Evolutionary conservation across 164 flowering plant species (phyloP).

Genomic region (Annona cherimola): DNA sequence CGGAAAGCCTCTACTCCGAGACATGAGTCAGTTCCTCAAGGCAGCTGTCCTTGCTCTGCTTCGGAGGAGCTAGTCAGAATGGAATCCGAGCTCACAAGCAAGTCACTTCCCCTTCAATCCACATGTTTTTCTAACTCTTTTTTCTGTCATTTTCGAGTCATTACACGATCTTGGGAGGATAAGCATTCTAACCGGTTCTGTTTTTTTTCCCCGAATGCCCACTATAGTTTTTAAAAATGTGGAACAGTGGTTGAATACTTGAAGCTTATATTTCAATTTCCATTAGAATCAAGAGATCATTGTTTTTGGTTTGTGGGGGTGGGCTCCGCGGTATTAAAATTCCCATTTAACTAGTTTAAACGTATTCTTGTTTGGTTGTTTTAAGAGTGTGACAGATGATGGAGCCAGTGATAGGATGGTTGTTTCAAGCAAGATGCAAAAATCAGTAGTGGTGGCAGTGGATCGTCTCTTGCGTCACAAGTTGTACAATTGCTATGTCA

Average conservation of each 20-base stretch:
- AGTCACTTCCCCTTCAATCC: neutral
- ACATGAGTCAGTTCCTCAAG: conserved; percentile 35
- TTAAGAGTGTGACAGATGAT: neutral
- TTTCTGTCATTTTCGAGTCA: conserved; percentile 4
- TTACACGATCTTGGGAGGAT: neutral
- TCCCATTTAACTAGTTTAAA: too few species aligned
- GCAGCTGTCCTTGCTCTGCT: conserved; percentile 21
- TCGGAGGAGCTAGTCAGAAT: conserved; percentile 60
- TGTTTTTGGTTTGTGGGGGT: too few species aligned
- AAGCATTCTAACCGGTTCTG: neutral
- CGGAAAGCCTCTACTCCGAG: conserved; percentile 9
- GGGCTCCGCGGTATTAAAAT: too few species aligned
- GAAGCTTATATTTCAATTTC: too few species aligned
- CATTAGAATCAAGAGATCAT: too few species aligned
- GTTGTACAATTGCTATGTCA: conserved; percentile 76
- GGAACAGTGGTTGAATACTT: too few species aligned
- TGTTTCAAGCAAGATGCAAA: conserved; percentile 91
- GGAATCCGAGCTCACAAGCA: conserved; percentile 73
- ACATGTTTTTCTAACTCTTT: neutral
- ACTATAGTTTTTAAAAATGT: too few species aligned
- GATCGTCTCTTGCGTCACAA: conserved; percentile 78
- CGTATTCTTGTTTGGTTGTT: too few species aligned
- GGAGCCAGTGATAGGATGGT: conserved; percentile 44
- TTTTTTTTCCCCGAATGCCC: too few species aligned
- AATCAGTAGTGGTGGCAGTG: conserved; percentile 94